Base-by-base conservation (phyloP, 1,284 basidiomycete genomes). In the Ustilago cynodontis region DNA sequence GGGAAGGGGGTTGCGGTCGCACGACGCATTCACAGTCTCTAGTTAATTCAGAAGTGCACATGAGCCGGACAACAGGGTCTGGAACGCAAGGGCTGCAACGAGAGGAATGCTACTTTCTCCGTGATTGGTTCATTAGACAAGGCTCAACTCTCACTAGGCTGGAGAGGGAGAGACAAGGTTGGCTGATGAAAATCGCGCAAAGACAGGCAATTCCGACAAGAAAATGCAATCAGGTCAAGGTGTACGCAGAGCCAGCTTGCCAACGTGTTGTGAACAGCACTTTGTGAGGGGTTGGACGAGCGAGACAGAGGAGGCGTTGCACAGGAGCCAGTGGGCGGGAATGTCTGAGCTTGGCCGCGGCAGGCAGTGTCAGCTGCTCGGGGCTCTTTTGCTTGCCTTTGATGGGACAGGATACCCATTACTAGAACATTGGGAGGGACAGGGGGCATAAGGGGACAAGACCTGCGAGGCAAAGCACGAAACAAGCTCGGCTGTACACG, bases 311-410 rank as follows among this genome's bases (percentile, higher is more conserved):
- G 43, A 45, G 43, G 9, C 43, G 43, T 20, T 22, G 43, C 43
- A 45, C 43, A 13, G 22, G 22, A 22, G 8, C 8, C 39, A 14
- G 31, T 33, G 31, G 31, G 31, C 11, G 6, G 31, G 31, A 33
- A 33, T 33, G 31, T 33, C 11, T 33, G 5, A 33, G 2, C 8
- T n/a, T 45, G 8, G 43, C 43, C 43, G 43, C 43, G 43, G 43
- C 43, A 45, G 43, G 43, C 43, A 45, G 43, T 45, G 43, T 45
- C 43, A n/a, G 41, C 41, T 43, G 20, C 41, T 43, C 41, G 20
- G n/a, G 41, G 41, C 41, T 1, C 41, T 20, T 7, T n/a, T 11
- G 35, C 14, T 37, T 37, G 35, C 35, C 8, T 45, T 22, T 22
- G 11, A 13, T 45, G 43, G n/a, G 43, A 16, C 31, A 11, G 31